phyloP scores from a whole-genome alignment of 2,329 filamentous ascomycete species.

The Sclerotinia minor region DNA sequence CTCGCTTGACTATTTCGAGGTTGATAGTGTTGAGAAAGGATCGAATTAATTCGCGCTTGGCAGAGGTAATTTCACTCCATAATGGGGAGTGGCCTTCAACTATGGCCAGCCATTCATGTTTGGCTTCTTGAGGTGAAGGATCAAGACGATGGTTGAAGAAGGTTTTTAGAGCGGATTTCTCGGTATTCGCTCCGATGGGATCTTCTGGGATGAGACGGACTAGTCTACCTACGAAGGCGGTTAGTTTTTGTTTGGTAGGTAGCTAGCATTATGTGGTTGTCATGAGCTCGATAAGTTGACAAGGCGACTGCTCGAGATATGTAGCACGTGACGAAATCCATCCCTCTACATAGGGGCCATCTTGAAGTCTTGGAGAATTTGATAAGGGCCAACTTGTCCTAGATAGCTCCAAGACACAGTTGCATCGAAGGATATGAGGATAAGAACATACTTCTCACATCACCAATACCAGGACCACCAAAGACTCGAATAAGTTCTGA shows the following conservation, averaged over 20 bases:
- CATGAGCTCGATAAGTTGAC: background rate
- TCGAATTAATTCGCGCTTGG: conserved; percentile 75
- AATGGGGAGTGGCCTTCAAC: conserved; percentile 73
- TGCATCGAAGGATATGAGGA: background rate
- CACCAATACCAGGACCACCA: conserved; percentile 83
- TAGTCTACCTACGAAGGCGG: conserved; percentile 63
- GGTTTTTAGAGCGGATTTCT: conserved; percentile 72
- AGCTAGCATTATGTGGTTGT: background rate
- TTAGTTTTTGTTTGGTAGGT: background rate
- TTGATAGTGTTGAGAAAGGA: conserved; percentile 76
- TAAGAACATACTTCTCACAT: conserved; percentile 67
- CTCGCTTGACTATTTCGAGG: conserved; percentile 75
- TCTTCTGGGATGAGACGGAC: conserved; percentile 82
- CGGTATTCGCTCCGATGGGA: conserved; percentile 49
- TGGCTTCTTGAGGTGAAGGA: conserved; percentile 58
- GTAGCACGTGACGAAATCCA: background rate
- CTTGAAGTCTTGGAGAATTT: background rate
- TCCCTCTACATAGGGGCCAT: background rate
- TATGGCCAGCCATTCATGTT: conserved; percentile 82
- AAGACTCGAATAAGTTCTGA: conserved; percentile 93
- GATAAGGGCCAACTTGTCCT: background rate
- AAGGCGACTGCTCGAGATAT: background rate
- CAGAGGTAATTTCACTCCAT: conserved; percentile 70
- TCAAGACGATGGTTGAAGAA: conserved; percentile 88
- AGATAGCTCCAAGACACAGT: background rate